Evolutionary conservation across 371 early-diverging fungal species (phyloP).

Genomic region (Rhizomucor miehei): DNA sequence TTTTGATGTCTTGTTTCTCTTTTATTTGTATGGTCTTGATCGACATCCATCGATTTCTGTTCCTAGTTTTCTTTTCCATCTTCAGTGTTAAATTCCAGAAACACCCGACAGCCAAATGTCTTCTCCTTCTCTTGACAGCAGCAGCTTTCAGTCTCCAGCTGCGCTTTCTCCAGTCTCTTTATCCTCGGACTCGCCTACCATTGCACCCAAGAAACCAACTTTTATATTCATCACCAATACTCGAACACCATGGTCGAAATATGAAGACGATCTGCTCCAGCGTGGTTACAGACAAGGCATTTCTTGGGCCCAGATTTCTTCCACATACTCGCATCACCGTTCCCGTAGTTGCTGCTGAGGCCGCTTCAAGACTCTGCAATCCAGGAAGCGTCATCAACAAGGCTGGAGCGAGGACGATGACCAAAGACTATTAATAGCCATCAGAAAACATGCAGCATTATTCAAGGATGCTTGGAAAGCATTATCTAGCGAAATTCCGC

Average conservation of each 20-base stretch:
- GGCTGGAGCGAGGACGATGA: constrained; percentile 32
- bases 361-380: constrained; percentile 36
- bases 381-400: constrained; percentile 26
- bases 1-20: too few species aligned
- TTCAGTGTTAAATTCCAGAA: too few species aligned
- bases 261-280: constrained; percentile 35
- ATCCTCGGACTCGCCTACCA: constrained; percentile 9
- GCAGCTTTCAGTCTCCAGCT: constrained; percentile 5
- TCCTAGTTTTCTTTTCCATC: too few species aligned
- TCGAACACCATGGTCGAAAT: constrained; percentile 37
- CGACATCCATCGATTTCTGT: too few species aligned
- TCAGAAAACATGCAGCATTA: constrained; percentile 30
- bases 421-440: constrained; percentile 20
- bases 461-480: constrained; percentile 47
- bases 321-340: constrained; percentile 40
- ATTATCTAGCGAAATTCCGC: constrained; percentile 28
- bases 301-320: constrained; percentile 44
- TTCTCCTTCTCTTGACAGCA: neutral
- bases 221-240: constrained; percentile 7
- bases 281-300: constrained; percentile 40
- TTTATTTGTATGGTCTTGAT: too few species aligned
- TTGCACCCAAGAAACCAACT: constrained; percentile 2
- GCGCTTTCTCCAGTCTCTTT: constrained; percentile 11
- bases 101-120: neutral
- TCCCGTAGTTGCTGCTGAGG: constrained; percentile 48